Evolutionary conservation across 2,329 filamentous ascomycete genomes (phyloP).

Genomic region (Paraconiothyrium sp.): DNA sequence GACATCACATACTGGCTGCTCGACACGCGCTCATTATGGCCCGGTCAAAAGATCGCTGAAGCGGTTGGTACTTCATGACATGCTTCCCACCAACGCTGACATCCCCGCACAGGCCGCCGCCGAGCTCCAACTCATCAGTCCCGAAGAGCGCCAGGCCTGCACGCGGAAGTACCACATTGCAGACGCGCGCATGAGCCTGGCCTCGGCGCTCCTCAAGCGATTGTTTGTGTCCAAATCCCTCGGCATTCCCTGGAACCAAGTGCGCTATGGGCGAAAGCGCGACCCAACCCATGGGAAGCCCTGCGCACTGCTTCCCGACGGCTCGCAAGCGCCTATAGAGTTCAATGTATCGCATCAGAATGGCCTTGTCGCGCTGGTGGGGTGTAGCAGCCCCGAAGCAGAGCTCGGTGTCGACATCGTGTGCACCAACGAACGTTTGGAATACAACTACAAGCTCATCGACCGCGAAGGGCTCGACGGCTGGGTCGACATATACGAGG

Average conservation of each 20-base stretch:
- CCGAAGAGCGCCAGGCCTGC: constrained; percentile 66
- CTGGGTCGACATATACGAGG: constrained; percentile 77
- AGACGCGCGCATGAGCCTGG: constrained; percentile 79
- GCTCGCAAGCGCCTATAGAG: constrained; percentile 57
- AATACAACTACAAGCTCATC: constrained; percentile 68
- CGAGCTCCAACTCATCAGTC: constrained; percentile 53
- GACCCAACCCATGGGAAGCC: constrained; percentile 62
- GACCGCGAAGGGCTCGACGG: constrained; percentile 70
- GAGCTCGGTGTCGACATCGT: constrained; percentile 80
- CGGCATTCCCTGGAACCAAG: constrained; percentile 68
- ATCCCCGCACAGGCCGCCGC: constrained; percentile 50
- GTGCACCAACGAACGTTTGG: constrained; percentile 74
- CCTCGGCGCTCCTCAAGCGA: constrained; percentile 77
- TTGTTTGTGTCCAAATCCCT: constrained; percentile 70
- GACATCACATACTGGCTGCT: constrained; percentile 59
- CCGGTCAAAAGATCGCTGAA: constrained; percentile 54
- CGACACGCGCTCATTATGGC: constrained; percentile 59
- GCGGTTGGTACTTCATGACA: constrained; percentile 38
- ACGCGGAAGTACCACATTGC: constrained; percentile 71
- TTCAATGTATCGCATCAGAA: constrained; percentile 86
- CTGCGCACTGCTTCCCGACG: constrained; percentile 57
- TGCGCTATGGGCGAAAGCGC: constrained; percentile 65
- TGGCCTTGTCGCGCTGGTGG: constrained; percentile 75
- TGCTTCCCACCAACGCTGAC: constrained; percentile 7
- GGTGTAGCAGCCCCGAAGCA: constrained; percentile 45